Percentiles rank a stretch among this genome's conserved stretches.
These are phyloP conservation scores for Lecanicillium sp. DNA, from an alignment of 2,329 filamentous ascomycete species.

Conservation along the genomic window DNA sequence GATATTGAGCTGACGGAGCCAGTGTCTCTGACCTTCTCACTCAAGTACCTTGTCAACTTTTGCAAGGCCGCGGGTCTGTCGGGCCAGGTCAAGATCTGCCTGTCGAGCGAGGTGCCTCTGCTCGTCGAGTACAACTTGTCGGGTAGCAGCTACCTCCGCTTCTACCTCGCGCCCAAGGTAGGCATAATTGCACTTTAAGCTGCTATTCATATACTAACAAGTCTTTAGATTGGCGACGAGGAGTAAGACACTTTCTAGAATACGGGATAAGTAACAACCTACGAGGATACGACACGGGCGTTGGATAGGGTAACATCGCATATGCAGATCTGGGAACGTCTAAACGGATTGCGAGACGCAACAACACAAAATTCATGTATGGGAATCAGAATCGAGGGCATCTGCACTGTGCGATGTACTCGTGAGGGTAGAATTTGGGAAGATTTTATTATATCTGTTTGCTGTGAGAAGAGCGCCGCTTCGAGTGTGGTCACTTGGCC, in stretches of 20 bases:
- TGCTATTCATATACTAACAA: background rate
- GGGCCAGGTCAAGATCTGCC: constrained; percentile 76
- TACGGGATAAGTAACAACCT: background rate
- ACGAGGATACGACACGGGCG: constrained; percentile 9
- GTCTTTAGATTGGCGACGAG: constrained; percentile 24
- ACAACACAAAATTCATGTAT: too few relatives aligned
- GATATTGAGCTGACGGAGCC: constrained; percentile 88
- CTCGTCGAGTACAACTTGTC: constrained; percentile 84
- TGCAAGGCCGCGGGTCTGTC: constrained; percentile 93
- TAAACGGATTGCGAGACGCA: too few relatives aligned
- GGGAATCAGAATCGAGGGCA: too few relatives aligned
- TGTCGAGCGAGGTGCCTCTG: constrained; percentile 93
- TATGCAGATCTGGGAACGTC: background rate
- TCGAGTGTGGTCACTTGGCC: too few relatives aligned
- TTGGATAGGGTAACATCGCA: constrained; percentile 1
- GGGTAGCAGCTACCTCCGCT: constrained; percentile 83
- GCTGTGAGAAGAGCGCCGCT: too few relatives aligned
- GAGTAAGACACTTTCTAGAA: constrained; percentile 17
- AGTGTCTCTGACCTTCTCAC: constrained; percentile 90
- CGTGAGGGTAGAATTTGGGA: too few relatives aligned
- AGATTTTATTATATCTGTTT: too few relatives aligned
- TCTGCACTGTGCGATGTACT: too few relatives aligned
- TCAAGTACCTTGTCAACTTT: constrained; percentile 99
- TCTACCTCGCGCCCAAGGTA: constrained; percentile 98
- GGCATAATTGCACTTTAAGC: constrained; percentile 21